phyloP scores from a whole-genome alignment of 2,329 filamentous ascomycete genomes.

The Paramyrothecium sp. region DNA sequence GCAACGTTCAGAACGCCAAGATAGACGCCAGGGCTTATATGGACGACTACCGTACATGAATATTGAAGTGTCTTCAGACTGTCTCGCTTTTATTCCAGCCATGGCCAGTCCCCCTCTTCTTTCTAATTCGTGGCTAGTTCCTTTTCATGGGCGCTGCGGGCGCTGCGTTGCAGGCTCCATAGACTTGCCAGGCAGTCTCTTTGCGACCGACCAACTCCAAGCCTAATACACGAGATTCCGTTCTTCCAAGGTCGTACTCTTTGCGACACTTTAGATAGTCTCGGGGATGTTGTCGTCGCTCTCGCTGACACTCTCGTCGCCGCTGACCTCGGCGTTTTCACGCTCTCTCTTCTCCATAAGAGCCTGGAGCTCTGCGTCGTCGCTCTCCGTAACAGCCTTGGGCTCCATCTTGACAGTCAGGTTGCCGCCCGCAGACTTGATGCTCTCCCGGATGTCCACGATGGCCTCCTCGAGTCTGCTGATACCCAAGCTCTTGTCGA shows the following conservation, averaged over 20 bases:
- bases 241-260: neutral
- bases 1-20: neutral
- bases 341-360: constrained; percentile 99
- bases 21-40: neutral
- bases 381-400: constrained; percentile 98
- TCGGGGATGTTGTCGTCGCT: constrained; percentile 76
- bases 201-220: neutral
- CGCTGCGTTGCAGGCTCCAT: neutral
- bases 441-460: constrained; percentile 77
- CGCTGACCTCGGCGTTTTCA: constrained; percentile 96
- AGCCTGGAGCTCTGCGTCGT: constrained; percentile 93
- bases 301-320: constrained; percentile 93
- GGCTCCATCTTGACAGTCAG: constrained; percentile 96
- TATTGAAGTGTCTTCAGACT: neutral
- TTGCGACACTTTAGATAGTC: constrained; percentile 28
- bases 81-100: neutral
- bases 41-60: neutral
- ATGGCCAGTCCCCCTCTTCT: neutral
- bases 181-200: neutral
- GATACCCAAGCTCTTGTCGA: constrained; percentile 90
- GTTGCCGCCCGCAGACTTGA: constrained; percentile 73
- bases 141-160: neutral
- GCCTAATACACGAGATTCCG: neutral
- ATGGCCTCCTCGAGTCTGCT: constrained; percentile 85
- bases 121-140: neutral